Conservation (phyloP, 2,329 filamentous ascomycete genomes). For the Curvularia sp. region DNA sequence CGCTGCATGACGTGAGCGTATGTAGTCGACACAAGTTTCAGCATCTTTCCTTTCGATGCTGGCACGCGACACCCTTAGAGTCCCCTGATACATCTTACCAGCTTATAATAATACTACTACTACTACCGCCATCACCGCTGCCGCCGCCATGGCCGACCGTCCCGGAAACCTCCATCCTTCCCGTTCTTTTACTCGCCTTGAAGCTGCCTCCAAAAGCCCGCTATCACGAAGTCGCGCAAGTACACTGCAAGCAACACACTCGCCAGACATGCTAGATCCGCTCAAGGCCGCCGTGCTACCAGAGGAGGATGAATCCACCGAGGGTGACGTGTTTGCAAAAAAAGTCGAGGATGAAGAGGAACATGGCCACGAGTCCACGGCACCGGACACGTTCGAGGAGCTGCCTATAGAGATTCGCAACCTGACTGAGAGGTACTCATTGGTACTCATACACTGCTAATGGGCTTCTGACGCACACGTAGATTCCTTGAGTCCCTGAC, state of each 20-base stretch:
- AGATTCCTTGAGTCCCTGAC: slow-evolving; percentile 85
- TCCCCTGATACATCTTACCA: slow-evolving; percentile 16
- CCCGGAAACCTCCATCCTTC: slow-evolving; percentile 53
- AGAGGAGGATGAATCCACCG: slow-evolving; percentile 44
- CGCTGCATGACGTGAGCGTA: slow-evolving; percentile 43
- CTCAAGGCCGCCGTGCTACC: slow-evolving; percentile 48
- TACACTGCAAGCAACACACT: slow-evolving; percentile 55
- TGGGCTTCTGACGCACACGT: slow-evolving; percentile 54
- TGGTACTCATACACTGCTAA: not conserved
- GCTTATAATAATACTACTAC: slow-evolving; percentile 1
- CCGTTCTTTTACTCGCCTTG: slow-evolving; percentile 60
- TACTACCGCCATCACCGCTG: slow-evolving; percentile 8
- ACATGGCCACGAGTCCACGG: slow-evolving; percentile 30
- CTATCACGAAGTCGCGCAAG: slow-evolving; percentile 54
- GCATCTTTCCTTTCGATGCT: slow-evolving; percentile 32
- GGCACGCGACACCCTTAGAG: slow-evolving; percentile 32
- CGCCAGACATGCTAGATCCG: slow-evolving; percentile 55
- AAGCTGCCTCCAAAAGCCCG: slow-evolving; percentile 46
- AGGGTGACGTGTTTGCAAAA: slow-evolving; percentile 53
- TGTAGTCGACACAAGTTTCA: slow-evolving; percentile 35
- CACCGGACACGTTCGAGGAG: slow-evolving; percentile 78
- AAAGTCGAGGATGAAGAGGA: slow-evolving; percentile 46
- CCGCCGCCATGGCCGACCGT: slow-evolving; percentile 38
- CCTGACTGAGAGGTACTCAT: slow-evolving; percentile 77
- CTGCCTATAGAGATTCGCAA: slow-evolving; percentile 93